phyloP scores from a whole-genome alignment of 1,284 basidiomycete genomes.

The Ganoderma lingzhi region DNA sequence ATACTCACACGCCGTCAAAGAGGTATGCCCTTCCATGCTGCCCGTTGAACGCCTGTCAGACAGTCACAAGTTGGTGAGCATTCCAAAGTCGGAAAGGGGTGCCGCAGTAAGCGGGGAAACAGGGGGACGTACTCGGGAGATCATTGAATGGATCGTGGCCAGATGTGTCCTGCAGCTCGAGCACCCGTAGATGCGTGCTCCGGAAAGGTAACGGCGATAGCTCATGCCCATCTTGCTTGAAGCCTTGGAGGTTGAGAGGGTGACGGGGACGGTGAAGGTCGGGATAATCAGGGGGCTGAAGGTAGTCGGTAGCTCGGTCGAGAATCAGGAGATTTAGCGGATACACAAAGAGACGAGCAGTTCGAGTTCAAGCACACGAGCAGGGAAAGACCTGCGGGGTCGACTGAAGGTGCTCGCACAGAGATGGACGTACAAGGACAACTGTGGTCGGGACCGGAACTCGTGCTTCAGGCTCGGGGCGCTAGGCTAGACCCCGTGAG shows the following conservation, averaged over 20 bases:
- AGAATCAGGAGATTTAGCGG: slow-evolving; percentile 9
- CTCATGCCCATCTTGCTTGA: slow-evolving; percentile 79
- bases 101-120: slow-evolving; percentile 12
- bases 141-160: slow-evolving; percentile 90
- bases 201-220: slow-evolving; percentile 88
- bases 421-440: slow-evolving; percentile 19
- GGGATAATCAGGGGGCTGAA: slow-evolving; percentile 18
- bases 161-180: slow-evolving; percentile 93
- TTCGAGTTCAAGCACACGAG: slow-evolving; percentile 10
- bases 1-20: slow-evolving; percentile 87
- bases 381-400: slow-evolving; percentile 19
- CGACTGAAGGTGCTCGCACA: slow-evolving; percentile 23
- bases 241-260: slow-evolving; percentile 14
- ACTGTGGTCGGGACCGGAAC: slow-evolving; percentile 1
- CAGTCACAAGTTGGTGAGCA: slow-evolving; percentile 20
- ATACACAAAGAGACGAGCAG: background rate
- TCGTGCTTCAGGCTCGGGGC: background rate
- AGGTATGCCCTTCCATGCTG: slow-evolving; percentile 96
- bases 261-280: slow-evolving; percentile 12
- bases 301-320: slow-evolving; percentile 15
- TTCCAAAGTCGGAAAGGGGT: background rate
- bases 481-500: slow-evolving; percentile 4
- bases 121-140: slow-evolving; percentile 79
- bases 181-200: slow-evolving; percentile 92
- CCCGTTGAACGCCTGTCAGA: slow-evolving; percentile 84